These are phyloP conservation scores for Metschnikowia cubensis DNA, from an alignment of 805 yeast genomes.

Conservation along the genomic window DNA sequence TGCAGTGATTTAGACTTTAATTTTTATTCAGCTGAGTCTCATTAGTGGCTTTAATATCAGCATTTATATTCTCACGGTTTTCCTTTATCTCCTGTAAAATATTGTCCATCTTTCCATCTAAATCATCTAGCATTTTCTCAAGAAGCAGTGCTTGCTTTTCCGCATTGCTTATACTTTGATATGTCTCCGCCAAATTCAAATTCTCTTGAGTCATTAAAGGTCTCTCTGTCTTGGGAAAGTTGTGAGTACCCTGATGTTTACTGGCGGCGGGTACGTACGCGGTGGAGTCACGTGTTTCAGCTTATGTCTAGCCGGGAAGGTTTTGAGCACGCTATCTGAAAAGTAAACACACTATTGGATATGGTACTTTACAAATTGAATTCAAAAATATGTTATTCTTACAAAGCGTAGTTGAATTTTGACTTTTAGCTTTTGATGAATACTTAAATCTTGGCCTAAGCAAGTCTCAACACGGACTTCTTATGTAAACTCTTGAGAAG, in stretches of 20 bases:
- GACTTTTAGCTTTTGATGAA: neutral
- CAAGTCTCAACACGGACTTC: neutral
- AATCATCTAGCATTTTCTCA: constrained; percentile 59
- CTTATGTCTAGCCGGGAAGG: no score
- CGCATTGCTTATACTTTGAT: constrained; percentile 60
- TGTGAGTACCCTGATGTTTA: neutral
- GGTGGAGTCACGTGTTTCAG: neutral
- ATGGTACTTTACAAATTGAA: neutral
- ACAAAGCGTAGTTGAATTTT: neutral
- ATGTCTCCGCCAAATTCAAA: constrained; percentile 49
- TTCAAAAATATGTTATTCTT: neutral
- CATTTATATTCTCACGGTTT: constrained; percentile 8
- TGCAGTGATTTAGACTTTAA: neutral
- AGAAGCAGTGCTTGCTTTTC: constrained; percentile 58
- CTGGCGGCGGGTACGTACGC: neutral
- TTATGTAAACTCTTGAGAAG: neutral
- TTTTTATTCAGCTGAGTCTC: neutral
- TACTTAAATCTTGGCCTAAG: neutral
- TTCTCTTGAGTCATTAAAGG: constrained; percentile 29
- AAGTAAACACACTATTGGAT: neutral
- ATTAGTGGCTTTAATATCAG: neutral
- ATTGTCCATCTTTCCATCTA: constrained; percentile 62
- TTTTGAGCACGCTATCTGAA: no score
- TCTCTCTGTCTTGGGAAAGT: neutral
- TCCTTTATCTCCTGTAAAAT: constrained; percentile 48